Evolutionary conservation across 495 filamentous ascomycete genomes (phyloP), one percentile per base, ranked within the genome.

Genomic region (Podospora comata): DNA sequence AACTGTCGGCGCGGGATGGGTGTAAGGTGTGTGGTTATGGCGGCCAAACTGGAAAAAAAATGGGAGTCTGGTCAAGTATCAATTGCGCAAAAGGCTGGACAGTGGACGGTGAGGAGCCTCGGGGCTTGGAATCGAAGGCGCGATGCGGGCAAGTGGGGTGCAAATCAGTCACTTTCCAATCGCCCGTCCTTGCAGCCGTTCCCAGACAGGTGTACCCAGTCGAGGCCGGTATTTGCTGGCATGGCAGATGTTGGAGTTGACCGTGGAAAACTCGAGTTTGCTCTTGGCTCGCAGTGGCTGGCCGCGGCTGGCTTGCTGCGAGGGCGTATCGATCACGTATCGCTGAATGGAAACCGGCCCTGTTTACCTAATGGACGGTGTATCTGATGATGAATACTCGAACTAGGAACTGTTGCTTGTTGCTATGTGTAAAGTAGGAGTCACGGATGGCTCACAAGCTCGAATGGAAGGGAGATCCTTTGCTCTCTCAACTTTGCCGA

Each of bases 101-200:
- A n/a, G 23, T 58, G 55, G 20, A 23, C 20, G 20, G 54, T 5
- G 30, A 34, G 34, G 30, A 60, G 65, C 26, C 27, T 62, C 57
- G 26, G 65, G 34, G 61, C 19, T 60, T 65, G 39, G 39, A 48
- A 48, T 48, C 34, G 56, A 48, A 59, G 68, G 61, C 56, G 28
- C 59, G 62, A 62, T 67, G 65, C 62, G 56, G 60, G 65, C 58
- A 67, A 58, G 65, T 67, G 69, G 69, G 68, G 68, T 70, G 68
- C 48, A 67, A 67, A 70, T 56, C 64, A 64, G 27, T 55, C 58
- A 60, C 32, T 58, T 58, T 26, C 55, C 55, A 58, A 26, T 58
- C n/a, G 55, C 55, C 55, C 55, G 55, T 58, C 55, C 55, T 58
- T 26, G 55, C 23, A 58, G 55, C 55, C 55, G 55, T 58, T 58